Evolutionary conservation across 495 filamentous ascomycete genomes (phyloP).

Genomic region (Tuber melanosporum): DNA sequence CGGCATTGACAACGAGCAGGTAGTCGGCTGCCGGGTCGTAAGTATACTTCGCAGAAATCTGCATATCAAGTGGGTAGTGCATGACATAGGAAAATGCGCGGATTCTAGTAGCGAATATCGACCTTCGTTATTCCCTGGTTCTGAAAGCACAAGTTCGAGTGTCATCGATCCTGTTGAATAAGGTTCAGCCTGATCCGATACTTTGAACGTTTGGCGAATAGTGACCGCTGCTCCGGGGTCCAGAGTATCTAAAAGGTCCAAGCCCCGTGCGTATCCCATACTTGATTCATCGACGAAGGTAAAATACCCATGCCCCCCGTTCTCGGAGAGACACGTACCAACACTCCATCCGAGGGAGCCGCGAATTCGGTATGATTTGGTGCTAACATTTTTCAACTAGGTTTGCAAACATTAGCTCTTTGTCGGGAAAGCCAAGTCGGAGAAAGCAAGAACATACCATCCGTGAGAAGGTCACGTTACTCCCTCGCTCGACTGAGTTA

Average conservation of each 20-base stretch:
- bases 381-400: conserved; percentile 31
- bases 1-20: conserved; percentile 29
- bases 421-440: background rate
- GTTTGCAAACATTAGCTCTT: conserved; percentile 1
- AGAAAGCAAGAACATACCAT: conserved; percentile 6
- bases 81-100: conserved; percentile 18
- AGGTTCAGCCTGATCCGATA: conserved; percentile 26
- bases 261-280: conserved; percentile 2
- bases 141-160: conserved; percentile 23
- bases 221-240: conserved; percentile 8
- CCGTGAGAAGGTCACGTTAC: conserved; percentile 30
- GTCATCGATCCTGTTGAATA: conserved; percentile 20
- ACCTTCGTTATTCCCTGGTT: conserved; percentile 17
- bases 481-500: conserved; percentile 24
- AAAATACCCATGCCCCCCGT: conserved; percentile 19
- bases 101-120: conserved; percentile 15
- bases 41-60: conserved; percentile 27
- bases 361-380: conserved; percentile 23
- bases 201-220: conserved; percentile 23
- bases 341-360: conserved; percentile 15
- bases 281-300: conserved; percentile 6
- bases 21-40: conserved; percentile 17
- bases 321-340: conserved; percentile 27
- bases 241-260: conserved; percentile 18
- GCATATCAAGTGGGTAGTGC: conserved; percentile 23